Percentiles rank a stretch among this genome's conserved stretches.
phyloP scores from a whole-genome alignment of 768 basidiomycete species.

The Tylopilus sp. region DNA sequence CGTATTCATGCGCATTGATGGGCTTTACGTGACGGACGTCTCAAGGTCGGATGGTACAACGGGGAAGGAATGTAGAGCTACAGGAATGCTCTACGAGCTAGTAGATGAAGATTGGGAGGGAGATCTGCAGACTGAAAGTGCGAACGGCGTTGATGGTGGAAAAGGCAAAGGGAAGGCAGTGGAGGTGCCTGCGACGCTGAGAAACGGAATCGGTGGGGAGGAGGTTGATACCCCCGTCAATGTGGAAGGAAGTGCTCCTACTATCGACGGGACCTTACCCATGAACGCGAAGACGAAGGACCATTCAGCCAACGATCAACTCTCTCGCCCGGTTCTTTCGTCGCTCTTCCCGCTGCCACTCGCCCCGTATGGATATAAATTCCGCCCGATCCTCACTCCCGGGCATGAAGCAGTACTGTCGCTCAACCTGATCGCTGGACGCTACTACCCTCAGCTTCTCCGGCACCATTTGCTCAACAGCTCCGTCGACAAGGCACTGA shows the following conservation, averaged over 20 bases:
- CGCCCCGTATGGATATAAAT: conserved; percentile 65
- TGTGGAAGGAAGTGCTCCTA: conserved; percentile 17
- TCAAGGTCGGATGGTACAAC: conserved; percentile 37
- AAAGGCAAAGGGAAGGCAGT: conserved; percentile 33
- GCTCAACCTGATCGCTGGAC: conserved; percentile 67
- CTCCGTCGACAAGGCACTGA: conserved; percentile 38
- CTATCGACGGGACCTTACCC: conserved; percentile 12
- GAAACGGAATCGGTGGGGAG: conserved; percentile 6
- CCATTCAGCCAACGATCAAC: conserved; percentile 27
- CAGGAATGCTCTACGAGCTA: conserved; percentile 75
- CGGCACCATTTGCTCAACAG: conserved; percentile 56
- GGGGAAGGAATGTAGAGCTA: conserved; percentile 59
- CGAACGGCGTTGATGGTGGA: conserved; percentile 10
- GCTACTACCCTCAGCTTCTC: conserved; percentile 77
- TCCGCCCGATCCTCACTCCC: conserved; percentile 60
- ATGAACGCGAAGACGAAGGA: conserved; percentile 13
- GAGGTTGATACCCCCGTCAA: neutral
- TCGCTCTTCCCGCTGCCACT: conserved; percentile 48
- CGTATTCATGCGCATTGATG: conserved; percentile 68
- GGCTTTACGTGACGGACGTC: conserved; percentile 60
- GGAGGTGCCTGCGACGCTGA: conserved; percentile 15
- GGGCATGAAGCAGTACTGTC: conserved; percentile 66
- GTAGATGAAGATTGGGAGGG: conserved; percentile 69
- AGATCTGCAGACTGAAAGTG: conserved; percentile 18
- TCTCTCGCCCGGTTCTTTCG: conserved; percentile 35